Conservation (phyloP, 2,329 filamentous ascomycete genomes). For the Ceratocystis ficicola region DNA sequence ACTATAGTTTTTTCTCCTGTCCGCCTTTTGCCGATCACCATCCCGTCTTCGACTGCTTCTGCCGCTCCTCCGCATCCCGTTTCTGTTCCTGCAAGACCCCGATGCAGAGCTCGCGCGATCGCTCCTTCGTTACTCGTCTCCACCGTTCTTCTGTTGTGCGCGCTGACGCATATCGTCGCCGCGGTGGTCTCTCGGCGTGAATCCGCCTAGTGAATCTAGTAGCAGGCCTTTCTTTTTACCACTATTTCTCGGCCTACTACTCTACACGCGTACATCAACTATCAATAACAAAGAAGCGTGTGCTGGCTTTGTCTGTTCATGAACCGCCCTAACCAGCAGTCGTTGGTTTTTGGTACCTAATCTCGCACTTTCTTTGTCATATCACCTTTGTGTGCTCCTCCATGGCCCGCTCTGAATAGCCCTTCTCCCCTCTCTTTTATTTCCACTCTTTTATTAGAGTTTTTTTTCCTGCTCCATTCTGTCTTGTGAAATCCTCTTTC, state of each 20-base stretch:
- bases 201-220: slow-evolving; percentile 6
- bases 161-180: slow-evolving; percentile 22
- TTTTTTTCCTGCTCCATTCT: slow-evolving; percentile 8
- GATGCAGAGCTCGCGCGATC: slow-evolving; percentile 14
- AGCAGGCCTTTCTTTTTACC: slow-evolving; percentile 1
- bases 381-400: not conserved
- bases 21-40: slow-evolving; percentile 7
- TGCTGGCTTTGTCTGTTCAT: not conserved
- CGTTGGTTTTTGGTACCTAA: not conserved
- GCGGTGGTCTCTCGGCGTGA: slow-evolving; percentile 21
- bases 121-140: slow-evolving; percentile 10
- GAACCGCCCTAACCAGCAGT: slow-evolving; percentile 18
- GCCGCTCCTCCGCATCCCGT: not conserved
- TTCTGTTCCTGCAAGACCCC: slow-evolving; percentile 17
- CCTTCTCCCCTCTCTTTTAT: slow-evolving; percentile 17
- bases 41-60: slow-evolving; percentile 14
- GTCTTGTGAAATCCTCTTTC: slow-evolving; percentile 8
- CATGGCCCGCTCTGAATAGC: not conserved
- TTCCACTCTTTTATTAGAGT: slow-evolving; percentile 21
- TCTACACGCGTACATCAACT: not conserved
- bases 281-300: not conserved
- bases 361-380: not conserved
- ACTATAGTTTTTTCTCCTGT: not conserved
- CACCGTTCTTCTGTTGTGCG: slow-evolving; percentile 19
- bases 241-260: not conserved